These are phyloP conservation scores for Ophiostoma angusticollis DNA, from an alignment of 2,329 filamentous ascomycete genomes.

Conservation along the genomic window DNA sequence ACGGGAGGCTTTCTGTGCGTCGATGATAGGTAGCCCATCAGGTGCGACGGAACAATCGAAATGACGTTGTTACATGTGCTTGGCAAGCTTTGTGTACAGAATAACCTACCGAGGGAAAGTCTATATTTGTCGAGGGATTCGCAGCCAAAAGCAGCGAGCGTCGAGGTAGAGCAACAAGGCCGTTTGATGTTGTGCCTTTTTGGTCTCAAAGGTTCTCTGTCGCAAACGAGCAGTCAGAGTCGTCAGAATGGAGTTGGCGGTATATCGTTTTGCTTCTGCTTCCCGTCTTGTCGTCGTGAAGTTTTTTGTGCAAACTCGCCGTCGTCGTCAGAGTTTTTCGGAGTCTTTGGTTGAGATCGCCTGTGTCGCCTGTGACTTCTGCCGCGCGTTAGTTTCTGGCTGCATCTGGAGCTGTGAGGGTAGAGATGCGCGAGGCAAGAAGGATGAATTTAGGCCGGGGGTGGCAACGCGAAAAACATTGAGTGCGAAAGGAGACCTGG, in stretches of 20 bases:
- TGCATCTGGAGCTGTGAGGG: too few species aligned
- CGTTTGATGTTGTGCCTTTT: neutral
- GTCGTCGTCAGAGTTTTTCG: neutral
- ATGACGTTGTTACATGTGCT: too few species aligned
- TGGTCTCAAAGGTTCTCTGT: slow-evolving; percentile 1
- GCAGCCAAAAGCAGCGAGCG: slow-evolving; percentile 13
- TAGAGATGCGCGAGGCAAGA: too few species aligned
- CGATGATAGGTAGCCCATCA: too few species aligned
- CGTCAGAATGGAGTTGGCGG: neutral
- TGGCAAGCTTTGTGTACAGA: too few species aligned
- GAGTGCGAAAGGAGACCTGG: too few species aligned
- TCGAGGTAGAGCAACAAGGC: neutral
- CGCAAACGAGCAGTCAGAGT: slow-evolving; percentile 1
- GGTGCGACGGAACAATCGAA: too few species aligned
- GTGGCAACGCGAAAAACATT: too few species aligned
- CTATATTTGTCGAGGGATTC: slow-evolving; percentile 1
- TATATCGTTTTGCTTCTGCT: neutral
- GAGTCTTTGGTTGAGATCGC: neutral
- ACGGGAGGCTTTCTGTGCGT: too few species aligned
- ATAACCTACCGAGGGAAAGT: neutral
- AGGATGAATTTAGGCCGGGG: too few species aligned
- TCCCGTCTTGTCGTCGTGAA: slow-evolving; percentile 2
- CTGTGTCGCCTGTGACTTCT: neutral
- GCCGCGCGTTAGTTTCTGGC: neutral
- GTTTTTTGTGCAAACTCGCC: neutral